A percentile compares a stretch with the other conserved stretches of the same genome.
These are phyloP conservation scores for Clavispora santaluciae DNA, from an alignment of 805 yeast genomes.

Conservation along the genomic window DNA sequence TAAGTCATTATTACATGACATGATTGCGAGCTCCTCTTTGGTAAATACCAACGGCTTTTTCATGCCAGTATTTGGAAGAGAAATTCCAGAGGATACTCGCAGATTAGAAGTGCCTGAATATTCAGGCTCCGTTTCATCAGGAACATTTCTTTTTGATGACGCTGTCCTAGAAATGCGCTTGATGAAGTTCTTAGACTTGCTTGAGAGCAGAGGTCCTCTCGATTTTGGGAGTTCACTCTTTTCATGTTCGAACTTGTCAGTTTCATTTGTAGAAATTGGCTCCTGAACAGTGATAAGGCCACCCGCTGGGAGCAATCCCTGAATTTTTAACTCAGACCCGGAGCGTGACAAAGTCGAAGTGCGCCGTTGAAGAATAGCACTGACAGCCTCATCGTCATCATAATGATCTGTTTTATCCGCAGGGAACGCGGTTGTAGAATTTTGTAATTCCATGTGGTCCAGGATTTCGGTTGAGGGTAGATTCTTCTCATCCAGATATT, in stretches of 20 bases:
- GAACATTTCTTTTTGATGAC: slow-evolving; percentile 4
- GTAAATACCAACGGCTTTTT: slow-evolving; percentile 34
- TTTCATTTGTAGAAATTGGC: background rate
- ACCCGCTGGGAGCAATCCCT: slow-evolving; percentile 12
- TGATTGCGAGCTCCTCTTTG: slow-evolving; percentile 57
- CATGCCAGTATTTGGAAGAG: slow-evolving; percentile 2
- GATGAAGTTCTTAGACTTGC: slow-evolving; percentile 28
- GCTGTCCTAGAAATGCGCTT: slow-evolving; percentile 28
- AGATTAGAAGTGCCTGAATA: background rate
- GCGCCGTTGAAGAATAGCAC: background rate
- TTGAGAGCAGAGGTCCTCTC: slow-evolving; percentile 21
- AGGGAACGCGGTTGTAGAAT: no score
- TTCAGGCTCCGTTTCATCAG: background rate
- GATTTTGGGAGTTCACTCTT: slow-evolving; percentile 14
- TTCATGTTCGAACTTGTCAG: slow-evolving; percentile 6
- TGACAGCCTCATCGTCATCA: background rate
- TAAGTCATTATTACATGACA: slow-evolving; percentile 54
- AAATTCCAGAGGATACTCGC: background rate
- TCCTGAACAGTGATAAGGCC: slow-evolving; percentile 7
- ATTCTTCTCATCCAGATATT: no score
- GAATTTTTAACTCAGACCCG: slow-evolving; percentile 12
- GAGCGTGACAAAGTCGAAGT: slow-evolving; percentile 11
- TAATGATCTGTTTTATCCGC: background rate
- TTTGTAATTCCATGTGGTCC: background rate
- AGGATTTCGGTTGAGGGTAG: background rate